Conservation (phyloP, 768 basidiomycete genomes). For the Russula foetens region DNA sequence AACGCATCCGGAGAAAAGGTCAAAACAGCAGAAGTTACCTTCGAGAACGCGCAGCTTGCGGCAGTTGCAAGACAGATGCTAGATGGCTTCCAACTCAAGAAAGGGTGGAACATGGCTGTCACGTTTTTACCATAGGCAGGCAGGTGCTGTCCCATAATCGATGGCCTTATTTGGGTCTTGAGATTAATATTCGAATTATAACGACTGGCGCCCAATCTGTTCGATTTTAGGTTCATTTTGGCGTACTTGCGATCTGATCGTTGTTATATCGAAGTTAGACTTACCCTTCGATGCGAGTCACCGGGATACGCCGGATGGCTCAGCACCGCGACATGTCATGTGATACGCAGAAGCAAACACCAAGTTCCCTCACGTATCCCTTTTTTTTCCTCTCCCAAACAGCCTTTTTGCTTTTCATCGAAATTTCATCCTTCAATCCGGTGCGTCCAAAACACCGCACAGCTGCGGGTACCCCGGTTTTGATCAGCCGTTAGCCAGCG, state of each 20-base stretch:
- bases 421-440: neutral
- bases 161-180: too few relatives aligned
- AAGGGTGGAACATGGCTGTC: conserved; percentile 78
- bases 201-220: neutral
- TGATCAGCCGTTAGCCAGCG: conserved; percentile 26
- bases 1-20: conserved; percentile 55
- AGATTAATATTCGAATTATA: neutral
- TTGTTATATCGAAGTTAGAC: too few relatives aligned
- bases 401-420: too few relatives aligned
- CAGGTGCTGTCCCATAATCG: conserved; percentile 9
- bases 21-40: conserved; percentile 76
- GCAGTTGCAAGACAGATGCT: conserved; percentile 72
- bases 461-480: conserved; percentile 25
- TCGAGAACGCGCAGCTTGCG: conserved; percentile 69
- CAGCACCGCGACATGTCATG: too few relatives aligned
- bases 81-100: conserved; percentile 82
- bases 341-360: too few relatives aligned
- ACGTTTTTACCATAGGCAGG: conserved; percentile 43
- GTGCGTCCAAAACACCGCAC: conserved; percentile 23
- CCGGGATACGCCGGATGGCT: too few relatives aligned
- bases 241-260: conserved; percentile 13
- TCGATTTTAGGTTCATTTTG: neutral
- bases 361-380: too few relatives aligned
- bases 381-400: too few relatives aligned
- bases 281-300: too few relatives aligned